Evolutionary conservation across 2,329 filamentous ascomycete genomes (phyloP).

Genomic region (Aureobasidium namibiae): DNA sequence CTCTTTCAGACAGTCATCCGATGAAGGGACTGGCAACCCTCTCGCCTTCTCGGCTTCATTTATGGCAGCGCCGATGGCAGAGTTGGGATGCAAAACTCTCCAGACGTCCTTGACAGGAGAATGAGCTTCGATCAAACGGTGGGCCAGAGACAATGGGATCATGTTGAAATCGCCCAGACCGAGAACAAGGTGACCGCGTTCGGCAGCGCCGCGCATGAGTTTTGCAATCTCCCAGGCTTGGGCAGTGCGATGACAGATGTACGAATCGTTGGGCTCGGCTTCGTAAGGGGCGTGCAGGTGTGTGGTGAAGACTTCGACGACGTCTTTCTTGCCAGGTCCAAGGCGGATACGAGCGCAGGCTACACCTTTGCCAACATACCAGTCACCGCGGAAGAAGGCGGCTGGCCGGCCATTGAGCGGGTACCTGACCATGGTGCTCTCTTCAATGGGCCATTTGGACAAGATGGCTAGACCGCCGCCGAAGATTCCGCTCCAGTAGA

Average conservation of each 20-base stretch:
- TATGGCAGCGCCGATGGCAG: conserved; percentile 65
- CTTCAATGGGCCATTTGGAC: conserved; percentile 84
- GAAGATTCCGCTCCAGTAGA: conserved; percentile 83
- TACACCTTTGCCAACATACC: conserved; percentile 93
- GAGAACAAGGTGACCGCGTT: conserved; percentile 73
- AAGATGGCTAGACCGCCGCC: conserved; percentile 84
- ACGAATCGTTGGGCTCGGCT: conserved; percentile 68
- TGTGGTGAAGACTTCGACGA: conserved; percentile 86
- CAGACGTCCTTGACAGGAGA: conserved; percentile 75
- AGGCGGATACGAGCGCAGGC: conserved; percentile 73
- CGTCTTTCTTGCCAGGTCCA: conserved; percentile 54
- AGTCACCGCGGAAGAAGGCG: conserved; percentile 89
- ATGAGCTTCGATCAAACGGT: conserved; percentile 72
- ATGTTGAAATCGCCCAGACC: conserved; percentile 95
- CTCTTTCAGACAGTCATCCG: conserved; percentile 65
- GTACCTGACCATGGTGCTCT: conserved; percentile 78
- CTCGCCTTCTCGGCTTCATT: conserved; percentile 59
- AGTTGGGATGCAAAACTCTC: conserved; percentile 75
- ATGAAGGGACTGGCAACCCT: conserved; percentile 60
- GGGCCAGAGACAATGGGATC: conserved; percentile 76
- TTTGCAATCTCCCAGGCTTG: conserved; percentile 95
- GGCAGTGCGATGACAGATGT: conserved; percentile 80
- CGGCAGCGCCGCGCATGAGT: conserved; percentile 71
- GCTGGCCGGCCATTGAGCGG: conserved; percentile 89
- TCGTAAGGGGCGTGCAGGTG: conserved; percentile 90